A percentile compares a stretch with the other conserved stretches of the same genome.
These are phyloP conservation scores for Boletales sp. DNA, from an alignment of 768 basidiomycete genomes.

Conservation along the genomic window DNA sequence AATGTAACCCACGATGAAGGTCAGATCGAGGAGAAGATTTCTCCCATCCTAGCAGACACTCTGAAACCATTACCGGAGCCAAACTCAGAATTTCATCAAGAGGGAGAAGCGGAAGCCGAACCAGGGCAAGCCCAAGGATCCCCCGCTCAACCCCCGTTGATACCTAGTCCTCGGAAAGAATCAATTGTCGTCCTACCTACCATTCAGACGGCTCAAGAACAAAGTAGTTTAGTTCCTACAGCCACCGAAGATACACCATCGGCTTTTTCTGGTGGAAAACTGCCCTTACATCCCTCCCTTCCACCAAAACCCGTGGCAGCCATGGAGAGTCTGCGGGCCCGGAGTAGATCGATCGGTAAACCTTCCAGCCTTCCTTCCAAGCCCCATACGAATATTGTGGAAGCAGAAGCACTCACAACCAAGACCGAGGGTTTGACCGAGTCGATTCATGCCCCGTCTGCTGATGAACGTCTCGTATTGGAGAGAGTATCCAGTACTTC, in stretches of 20 bases:
- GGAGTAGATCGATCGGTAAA: slow-evolving; percentile 13
- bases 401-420: slow-evolving; percentile 13
- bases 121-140: slow-evolving; percentile 6
- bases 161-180: slow-evolving; percentile 4
- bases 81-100: slow-evolving; percentile 21
- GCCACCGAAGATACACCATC: slow-evolving; percentile 6
- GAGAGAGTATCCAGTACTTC: slow-evolving; percentile 16
- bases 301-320: slow-evolving; percentile 42
- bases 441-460: slow-evolving; percentile 25
- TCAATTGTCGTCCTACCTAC: slow-evolving; percentile 1
- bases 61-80: slow-evolving; percentile 58
- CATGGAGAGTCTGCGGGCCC: slow-evolving; percentile 12
- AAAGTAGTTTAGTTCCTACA: slow-evolving; percentile 12
- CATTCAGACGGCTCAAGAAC: slow-evolving; percentile 14
- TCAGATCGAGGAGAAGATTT: slow-evolving; percentile 49
- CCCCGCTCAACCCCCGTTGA: slow-evolving; percentile 5
- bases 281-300: slow-evolving; percentile 43
- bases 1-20: slow-evolving; percentile 24
- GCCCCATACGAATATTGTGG: neutral
- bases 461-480: slow-evolving; percentile 13
- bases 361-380: slow-evolving; percentile 13
- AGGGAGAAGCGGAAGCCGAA: slow-evolving; percentile 18
- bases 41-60: slow-evolving; percentile 64
- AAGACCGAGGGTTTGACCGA: slow-evolving; percentile 21
- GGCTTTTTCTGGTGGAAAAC: slow-evolving; percentile 13